Evolutionary conservation across 306 rosid species (phyloP), one percentile per base, ranked within the genome.

Genomic region (Inga leiocalycina): DNA sequence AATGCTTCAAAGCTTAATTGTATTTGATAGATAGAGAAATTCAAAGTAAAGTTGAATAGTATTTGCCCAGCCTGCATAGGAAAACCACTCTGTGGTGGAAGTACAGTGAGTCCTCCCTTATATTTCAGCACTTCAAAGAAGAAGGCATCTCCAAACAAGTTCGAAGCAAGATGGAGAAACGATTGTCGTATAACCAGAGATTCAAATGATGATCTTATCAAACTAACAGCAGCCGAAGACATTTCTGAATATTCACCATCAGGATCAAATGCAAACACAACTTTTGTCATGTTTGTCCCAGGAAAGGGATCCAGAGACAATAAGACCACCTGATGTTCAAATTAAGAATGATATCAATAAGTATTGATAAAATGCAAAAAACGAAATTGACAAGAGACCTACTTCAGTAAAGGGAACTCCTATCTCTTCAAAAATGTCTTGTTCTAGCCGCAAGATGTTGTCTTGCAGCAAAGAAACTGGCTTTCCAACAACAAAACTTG

Each of bases 91-190:
- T 94, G 96, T 20, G 72, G 82, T 41, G 93, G 97, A 84, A 87
- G 84, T 81, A 94, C 85, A 10, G 94, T 92, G 84, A 94, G 91
- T 87, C 97, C 98, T 75, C 94, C 97, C 12, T 88, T 90, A 76
- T 91, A 91, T 92, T 89, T 92, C 77, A 92, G 90, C 87, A 94
- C 98, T 89, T 91, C 94, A 76, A 94, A 92, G 78, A 44, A 80
- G 67, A 11, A 74, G 30, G 96, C 85, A 66, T 78, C 82, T 76
- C 98, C 97, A 15, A 92, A 92, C 88, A 89, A 84, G 84, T 93
- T 85, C 62, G 90, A 79, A 73, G 91, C 89, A 43, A 92, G 86
- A 57, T 81, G 88, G 75, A 94, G 90, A 86, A n/a, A 9, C 8
- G 81, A 74, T 74, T 84, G 92, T 65, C 52, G 75, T 14, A 82